Percentiles rank a stretch among this genome's conserved stretches.
These are phyloP conservation scores for Logfia minima DNA, from an alignment of 129 eudicot species.

Conservation along the genomic window DNA sequence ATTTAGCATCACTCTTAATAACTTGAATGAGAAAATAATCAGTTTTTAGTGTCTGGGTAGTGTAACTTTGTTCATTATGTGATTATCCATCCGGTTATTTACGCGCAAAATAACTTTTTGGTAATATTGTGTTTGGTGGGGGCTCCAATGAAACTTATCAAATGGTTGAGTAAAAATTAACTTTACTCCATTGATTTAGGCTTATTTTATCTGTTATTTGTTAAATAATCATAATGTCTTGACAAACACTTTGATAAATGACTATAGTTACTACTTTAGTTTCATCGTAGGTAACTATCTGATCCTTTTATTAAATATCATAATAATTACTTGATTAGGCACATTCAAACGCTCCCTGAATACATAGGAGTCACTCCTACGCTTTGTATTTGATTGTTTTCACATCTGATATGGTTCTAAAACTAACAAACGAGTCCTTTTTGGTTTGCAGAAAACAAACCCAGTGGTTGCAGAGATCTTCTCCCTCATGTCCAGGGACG, in stretches of 20 bases:
- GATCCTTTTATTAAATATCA: background rate
- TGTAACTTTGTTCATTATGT: background rate
- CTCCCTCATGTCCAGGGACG: slow-evolving; percentile 99
- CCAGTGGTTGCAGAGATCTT: slow-evolving; percentile 99
- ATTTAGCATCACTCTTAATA: no score
- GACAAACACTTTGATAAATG: no score
- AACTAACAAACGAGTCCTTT: slow-evolving; percentile 9
- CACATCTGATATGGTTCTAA: background rate
- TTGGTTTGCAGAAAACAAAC: slow-evolving; percentile 84
- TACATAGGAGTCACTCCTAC: background rate
- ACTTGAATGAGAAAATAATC: background rate
- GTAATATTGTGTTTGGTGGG: background rate
- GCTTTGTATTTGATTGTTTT: background rate
- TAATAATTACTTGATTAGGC: background rate
- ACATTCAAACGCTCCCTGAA: background rate
- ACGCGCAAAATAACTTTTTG: background rate
- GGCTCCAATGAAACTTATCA: background rate
- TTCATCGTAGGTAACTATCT: background rate
- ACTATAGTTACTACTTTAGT: no score
- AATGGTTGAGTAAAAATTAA: background rate
- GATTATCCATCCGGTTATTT: background rate
- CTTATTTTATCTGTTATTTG: background rate
- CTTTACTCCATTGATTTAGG: background rate
- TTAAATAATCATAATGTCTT: no score
- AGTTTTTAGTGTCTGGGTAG: background rate